These are phyloP conservation scores for Erysimum cheiranthoides DNA, from an alignment of 345 rosid species.

Conservation along the genomic window DNA sequence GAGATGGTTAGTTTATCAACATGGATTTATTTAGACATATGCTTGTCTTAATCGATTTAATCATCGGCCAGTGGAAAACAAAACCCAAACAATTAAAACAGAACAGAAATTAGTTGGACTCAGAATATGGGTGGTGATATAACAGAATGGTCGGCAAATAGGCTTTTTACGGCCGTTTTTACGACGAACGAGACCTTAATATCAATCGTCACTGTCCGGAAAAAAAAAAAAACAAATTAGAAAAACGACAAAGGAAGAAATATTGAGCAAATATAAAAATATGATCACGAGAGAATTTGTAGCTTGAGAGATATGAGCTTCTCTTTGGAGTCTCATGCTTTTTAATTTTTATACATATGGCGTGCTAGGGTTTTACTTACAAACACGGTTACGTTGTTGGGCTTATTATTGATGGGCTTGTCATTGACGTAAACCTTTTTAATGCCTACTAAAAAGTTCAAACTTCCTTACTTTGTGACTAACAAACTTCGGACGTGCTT, in stretches of 20 bases:
- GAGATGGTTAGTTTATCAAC: conserved; percentile 86
- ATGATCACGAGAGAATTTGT: background rate
- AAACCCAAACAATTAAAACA: too few species aligned
- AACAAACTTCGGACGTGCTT: too few species aligned
- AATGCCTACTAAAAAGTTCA: too few species aligned
- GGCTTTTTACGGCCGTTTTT: conserved; percentile 51
- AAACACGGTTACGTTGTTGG: too few species aligned
- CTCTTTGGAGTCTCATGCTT: too few species aligned
- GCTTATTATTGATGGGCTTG: too few species aligned
- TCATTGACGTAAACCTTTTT: too few species aligned
- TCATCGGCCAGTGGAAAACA: conserved; percentile 62
- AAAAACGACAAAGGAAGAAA: background rate
- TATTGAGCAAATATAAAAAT: background rate
- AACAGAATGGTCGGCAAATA: conserved; percentile 93
- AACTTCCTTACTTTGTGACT: too few species aligned
- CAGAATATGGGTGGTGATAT: conserved; percentile 95
- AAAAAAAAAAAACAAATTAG: background rate
- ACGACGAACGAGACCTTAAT: conserved; percentile 95
- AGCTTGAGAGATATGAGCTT: too few species aligned
- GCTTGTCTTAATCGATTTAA: conserved; percentile 71
- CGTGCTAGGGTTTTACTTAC: too few species aligned
- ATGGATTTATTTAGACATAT: conserved; percentile 69
- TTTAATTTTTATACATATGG: too few species aligned
- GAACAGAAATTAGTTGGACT: conserved; percentile 47
- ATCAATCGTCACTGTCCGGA: conserved; percentile 65